These are phyloP conservation scores for Candida nemodendra DNA, from an alignment of 805 yeast genomes.

Conservation along the genomic window DNA sequence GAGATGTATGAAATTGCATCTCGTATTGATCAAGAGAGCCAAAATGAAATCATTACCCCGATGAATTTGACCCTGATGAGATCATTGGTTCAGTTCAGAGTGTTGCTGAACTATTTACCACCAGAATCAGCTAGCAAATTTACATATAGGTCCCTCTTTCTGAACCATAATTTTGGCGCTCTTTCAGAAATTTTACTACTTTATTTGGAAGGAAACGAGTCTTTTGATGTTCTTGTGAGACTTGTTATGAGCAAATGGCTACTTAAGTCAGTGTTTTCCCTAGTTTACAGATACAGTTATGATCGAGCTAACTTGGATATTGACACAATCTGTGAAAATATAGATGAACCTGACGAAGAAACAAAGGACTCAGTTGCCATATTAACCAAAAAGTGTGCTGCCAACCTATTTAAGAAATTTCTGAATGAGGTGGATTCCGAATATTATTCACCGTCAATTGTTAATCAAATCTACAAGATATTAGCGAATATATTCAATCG, in stretches of 20 bases:
- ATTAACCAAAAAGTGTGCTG: slow-evolving; percentile 17
- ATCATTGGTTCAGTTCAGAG: slow-evolving; percentile 43
- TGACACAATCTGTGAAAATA: slow-evolving; percentile 18
- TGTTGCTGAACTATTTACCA: slow-evolving; percentile 26
- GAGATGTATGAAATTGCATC: slow-evolving; percentile 59
- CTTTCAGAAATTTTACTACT: slow-evolving; percentile 40
- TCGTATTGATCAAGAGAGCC: slow-evolving; percentile 38
- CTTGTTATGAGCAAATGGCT: slow-evolving; percentile 23
- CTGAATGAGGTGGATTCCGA: slow-evolving; percentile 30
- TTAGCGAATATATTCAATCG: slow-evolving; percentile 33
- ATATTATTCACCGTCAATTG: slow-evolving; percentile 32
- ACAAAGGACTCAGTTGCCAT: slow-evolving; percentile 6
- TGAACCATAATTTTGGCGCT: slow-evolving; percentile 31
- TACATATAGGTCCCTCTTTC: slow-evolving; percentile 29
- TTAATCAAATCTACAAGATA: slow-evolving; percentile 39
- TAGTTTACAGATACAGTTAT: slow-evolving; percentile 17
- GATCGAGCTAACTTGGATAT: slow-evolving; percentile 20
- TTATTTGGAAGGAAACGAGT: slow-evolving; percentile 45
- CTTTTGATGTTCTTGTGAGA: slow-evolving; percentile 36
- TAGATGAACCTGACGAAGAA: slow-evolving; percentile 5
- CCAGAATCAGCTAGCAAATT: slow-evolving; percentile 11
- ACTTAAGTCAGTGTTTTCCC: slow-evolving; percentile 19
- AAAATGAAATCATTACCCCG: slow-evolving; percentile 13
- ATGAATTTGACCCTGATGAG: slow-evolving; percentile 33
- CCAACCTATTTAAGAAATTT: slow-evolving; percentile 15